A percentile compares a stretch with the other conserved stretches of the same genome.
These are phyloP conservation scores for Torrubiellomyces zombiae DNA, from an alignment of 2,329 filamentous ascomycete species.

Conservation along the genomic window DNA sequence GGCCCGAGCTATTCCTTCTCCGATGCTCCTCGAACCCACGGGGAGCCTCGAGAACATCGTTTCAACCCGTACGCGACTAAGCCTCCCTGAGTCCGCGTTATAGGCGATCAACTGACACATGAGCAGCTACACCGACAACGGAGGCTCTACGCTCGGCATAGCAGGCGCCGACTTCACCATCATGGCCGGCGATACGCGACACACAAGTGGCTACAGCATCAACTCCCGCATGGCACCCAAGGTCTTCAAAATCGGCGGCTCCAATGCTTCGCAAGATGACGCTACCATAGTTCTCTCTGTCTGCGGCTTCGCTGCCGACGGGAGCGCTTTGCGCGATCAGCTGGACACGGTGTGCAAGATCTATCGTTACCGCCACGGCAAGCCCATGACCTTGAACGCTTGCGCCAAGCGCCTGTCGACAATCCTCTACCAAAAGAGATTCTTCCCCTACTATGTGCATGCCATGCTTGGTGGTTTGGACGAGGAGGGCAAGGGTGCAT, in stretches of 20 bases:
- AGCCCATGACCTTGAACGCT: slow-evolving; percentile 84
- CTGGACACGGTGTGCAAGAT: slow-evolving; percentile 94
- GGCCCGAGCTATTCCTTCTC: slow-evolving; percentile 54
- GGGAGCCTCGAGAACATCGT: slow-evolving; percentile 53
- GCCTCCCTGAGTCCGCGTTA: neutral
- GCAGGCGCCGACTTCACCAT: slow-evolving; percentile 88
- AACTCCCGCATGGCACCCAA: slow-evolving; percentile 92
- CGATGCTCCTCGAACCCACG: slow-evolving; percentile 37
- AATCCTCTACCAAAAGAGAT: slow-evolving; percentile 91
- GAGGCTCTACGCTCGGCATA: slow-evolving; percentile 89
- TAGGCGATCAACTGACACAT: slow-evolving; percentile 3
- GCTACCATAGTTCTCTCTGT: slow-evolving; percentile 82
- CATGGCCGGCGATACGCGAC: slow-evolving; percentile 91
- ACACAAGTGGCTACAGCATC: slow-evolving; percentile 95
- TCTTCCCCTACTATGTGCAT: slow-evolving; percentile 97
- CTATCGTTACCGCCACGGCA: slow-evolving; percentile 96
- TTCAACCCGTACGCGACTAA: slow-evolving; percentile 67
- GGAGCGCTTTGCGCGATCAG: slow-evolving; percentile 81
- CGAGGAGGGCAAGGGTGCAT: slow-evolving; percentile 81
- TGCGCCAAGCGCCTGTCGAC: slow-evolving; percentile 91
- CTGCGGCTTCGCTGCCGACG: slow-evolving; percentile 90
- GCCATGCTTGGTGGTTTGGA: slow-evolving; percentile 89
- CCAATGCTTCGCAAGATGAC: slow-evolving; percentile 68
- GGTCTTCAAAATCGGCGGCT: slow-evolving; percentile 92
- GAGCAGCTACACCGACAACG: slow-evolving; percentile 85